phyloP scores from a whole-genome alignment of 345 rosid genomes.

The Moricandia arvensis region DNA sequence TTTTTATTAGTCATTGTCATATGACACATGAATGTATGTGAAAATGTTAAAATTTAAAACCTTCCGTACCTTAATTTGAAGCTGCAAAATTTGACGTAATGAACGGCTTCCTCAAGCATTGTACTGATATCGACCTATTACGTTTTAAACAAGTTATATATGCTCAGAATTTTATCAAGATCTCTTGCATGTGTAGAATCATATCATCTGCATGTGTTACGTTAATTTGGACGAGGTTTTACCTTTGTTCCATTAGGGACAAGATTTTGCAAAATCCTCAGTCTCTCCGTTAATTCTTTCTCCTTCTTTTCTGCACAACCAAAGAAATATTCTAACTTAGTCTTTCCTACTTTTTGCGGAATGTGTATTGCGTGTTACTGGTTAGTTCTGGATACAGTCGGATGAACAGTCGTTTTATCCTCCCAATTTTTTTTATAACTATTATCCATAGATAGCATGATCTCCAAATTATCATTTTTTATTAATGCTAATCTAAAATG shows the following conservation, averaged over 20 bases:
- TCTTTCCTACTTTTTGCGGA: too few relatives aligned
- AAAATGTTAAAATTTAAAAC: neutral
- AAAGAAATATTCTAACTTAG: too few relatives aligned
- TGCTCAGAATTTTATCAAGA: neutral
- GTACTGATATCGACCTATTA: slow-evolving; percentile 86
- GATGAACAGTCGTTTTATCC: too few relatives aligned
- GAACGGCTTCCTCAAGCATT: slow-evolving; percentile 95
- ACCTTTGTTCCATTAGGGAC: slow-evolving; percentile 96
- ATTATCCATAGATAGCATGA: too few relatives aligned
- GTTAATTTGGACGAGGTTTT: slow-evolving; percentile 10
- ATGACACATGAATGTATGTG: neutral
- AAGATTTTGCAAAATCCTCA: slow-evolving; percentile 68
- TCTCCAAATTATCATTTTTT: too few relatives aligned
- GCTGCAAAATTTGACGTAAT: slow-evolving; percentile 84
- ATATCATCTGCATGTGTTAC: slow-evolving; percentile 9
- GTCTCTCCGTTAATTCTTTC: slow-evolving; percentile 82
- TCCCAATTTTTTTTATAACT: too few relatives aligned
- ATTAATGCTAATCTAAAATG: too few relatives aligned
- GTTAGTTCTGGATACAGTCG: too few relatives aligned
- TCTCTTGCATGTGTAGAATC: neutral
- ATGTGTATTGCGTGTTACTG: too few relatives aligned
- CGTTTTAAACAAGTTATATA: slow-evolving; percentile 2
- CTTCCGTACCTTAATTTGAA: slow-evolving; percentile 65
- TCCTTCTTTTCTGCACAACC: slow-evolving; percentile 73
- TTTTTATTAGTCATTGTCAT: slow-evolving; percentile 1